Conservation (phyloP, 78 protist genomes). For the Dictyostelium discoideum region DNA sequence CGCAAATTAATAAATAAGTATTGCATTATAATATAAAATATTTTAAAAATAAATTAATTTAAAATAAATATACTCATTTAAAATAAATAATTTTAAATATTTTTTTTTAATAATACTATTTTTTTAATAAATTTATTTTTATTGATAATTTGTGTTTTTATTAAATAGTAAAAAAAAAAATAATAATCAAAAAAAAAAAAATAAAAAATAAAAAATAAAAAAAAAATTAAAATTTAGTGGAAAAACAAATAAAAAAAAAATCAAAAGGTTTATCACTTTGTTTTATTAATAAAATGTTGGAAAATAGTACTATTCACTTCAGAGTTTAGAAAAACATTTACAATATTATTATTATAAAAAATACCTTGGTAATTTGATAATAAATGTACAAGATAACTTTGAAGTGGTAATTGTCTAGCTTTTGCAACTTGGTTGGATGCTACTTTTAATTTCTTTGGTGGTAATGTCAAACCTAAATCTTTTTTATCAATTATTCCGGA, state of each 20-base stretch:
- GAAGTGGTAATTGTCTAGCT: slow-evolving; percentile 8
- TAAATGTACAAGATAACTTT: slow-evolving; percentile 1
- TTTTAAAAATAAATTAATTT: no score
- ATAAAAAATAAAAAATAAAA: not conserved
- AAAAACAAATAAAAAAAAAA: not conserved
- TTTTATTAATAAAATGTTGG: slow-evolving; percentile 33
- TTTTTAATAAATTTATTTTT: no score
- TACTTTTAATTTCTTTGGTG: slow-evolving; percentile 63
- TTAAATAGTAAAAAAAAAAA: not conserved
- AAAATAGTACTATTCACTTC: slow-evolving; percentile 23
- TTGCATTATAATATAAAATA: no score
- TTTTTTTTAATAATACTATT: no score
- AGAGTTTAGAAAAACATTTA: slow-evolving; percentile 57
- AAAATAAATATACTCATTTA: no score
- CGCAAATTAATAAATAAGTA: no score
- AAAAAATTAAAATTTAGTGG: not conserved
- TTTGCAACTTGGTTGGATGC: slow-evolving; percentile 41
- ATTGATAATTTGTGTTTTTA: no score
- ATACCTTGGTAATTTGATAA: slow-evolving; percentile 43
- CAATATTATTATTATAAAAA: slow-evolving; percentile 50
- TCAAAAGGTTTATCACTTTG: not conserved
- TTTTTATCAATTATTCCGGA: slow-evolving; percentile 19
- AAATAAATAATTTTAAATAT: no score
- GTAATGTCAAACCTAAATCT: not conserved
- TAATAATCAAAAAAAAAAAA: no score